Evolutionary conservation across 768 basidiomycete genomes (phyloP).

Genomic region (Pisolithus marmoratus): DNA sequence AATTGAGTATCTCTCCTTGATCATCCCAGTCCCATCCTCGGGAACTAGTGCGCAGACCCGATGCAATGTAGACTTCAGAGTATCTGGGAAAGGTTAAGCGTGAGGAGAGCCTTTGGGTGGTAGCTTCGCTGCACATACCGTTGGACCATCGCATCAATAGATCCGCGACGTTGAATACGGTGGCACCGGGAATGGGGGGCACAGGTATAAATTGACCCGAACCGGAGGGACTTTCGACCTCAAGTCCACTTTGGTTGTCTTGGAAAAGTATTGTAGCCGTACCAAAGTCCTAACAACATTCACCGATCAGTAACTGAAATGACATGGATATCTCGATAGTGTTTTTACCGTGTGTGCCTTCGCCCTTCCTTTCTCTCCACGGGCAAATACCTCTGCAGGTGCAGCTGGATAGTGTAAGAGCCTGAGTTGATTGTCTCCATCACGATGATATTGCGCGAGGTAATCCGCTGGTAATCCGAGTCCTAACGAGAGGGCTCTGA

Average conservation of each 20-base stretch:
- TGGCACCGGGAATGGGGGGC: constrained; percentile 38
- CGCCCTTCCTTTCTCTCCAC: constrained; percentile 28
- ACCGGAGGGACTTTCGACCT: constrained; percentile 49
- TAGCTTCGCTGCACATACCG: constrained; percentile 7
- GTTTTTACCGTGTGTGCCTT: constrained; percentile 26
- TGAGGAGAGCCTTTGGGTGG: background rate
- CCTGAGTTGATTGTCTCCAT: constrained; percentile 48
- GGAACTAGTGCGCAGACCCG: constrained; percentile 41
- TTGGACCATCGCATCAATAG: constrained; percentile 44
- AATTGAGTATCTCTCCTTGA: constrained; percentile 54
- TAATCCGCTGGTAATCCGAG: constrained; percentile 38
- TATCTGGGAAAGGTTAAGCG: constrained; percentile 9
- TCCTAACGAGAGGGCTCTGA: constrained; percentile 45
- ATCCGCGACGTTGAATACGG: constrained; percentile 50
- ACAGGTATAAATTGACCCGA: constrained; percentile 41
- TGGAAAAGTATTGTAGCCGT: constrained; percentile 56
- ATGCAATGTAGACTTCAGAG: constrained; percentile 38
- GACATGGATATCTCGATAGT: background rate
- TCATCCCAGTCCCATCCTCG: constrained; percentile 23
- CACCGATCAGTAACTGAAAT: background rate
- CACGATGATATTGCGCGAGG: constrained; percentile 38
- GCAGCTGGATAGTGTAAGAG: constrained; percentile 51
- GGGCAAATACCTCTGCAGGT: constrained; percentile 17
- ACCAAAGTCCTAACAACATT: constrained; percentile 39
- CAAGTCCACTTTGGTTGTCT: constrained; percentile 55